Conservation (phyloP, 352 stramenopile genomes). For the Pythium pectinolyticum region DNA sequence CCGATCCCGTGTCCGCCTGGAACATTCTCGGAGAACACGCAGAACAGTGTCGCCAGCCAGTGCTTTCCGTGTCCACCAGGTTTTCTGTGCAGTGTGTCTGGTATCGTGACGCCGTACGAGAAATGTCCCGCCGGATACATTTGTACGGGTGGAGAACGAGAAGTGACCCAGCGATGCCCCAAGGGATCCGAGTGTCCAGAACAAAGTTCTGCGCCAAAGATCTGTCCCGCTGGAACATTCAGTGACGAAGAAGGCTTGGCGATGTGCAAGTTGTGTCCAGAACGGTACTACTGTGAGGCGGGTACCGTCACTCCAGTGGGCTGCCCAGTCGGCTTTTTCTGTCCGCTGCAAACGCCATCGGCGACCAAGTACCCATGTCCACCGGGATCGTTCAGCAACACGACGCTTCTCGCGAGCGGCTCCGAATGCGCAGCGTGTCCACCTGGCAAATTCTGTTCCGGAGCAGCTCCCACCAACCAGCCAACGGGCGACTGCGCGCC, state of each 20-base stretch:
- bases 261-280: slow-evolving; percentile 72
- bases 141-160: slow-evolving; percentile 60
- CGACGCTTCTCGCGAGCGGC: slow-evolving; percentile 34
- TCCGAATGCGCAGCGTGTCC: slow-evolving; percentile 57
- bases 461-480: slow-evolving; percentile 43
- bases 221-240: slow-evolving; percentile 72
- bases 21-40: slow-evolving; percentile 67
- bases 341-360: slow-evolving; percentile 48
- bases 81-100: slow-evolving; percentile 59
- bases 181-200: slow-evolving; percentile 76
- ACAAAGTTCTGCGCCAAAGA: slow-evolving; percentile 43
- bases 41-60: slow-evolving; percentile 52
- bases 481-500: slow-evolving; percentile 62
- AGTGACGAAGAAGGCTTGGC: slow-evolving; percentile 51
- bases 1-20: slow-evolving; percentile 74
- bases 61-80: slow-evolving; percentile 71
- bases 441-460: slow-evolving; percentile 81
- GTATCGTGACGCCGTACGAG: slow-evolving; percentile 43
- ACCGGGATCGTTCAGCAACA: slow-evolving; percentile 61
- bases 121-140: slow-evolving; percentile 58
- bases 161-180: slow-evolving; percentile 55
- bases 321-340: slow-evolving; percentile 83
- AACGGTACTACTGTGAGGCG: slow-evolving; percentile 64
- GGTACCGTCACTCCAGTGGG: slow-evolving; percentile 39
- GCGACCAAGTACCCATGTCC: slow-evolving; percentile 54